Percentiles rank a stretch among this genome's conserved stretches.
phyloP scores from a whole-genome alignment of 768 basidiomycete genomes.

The Pleurotus sapidus region DNA sequence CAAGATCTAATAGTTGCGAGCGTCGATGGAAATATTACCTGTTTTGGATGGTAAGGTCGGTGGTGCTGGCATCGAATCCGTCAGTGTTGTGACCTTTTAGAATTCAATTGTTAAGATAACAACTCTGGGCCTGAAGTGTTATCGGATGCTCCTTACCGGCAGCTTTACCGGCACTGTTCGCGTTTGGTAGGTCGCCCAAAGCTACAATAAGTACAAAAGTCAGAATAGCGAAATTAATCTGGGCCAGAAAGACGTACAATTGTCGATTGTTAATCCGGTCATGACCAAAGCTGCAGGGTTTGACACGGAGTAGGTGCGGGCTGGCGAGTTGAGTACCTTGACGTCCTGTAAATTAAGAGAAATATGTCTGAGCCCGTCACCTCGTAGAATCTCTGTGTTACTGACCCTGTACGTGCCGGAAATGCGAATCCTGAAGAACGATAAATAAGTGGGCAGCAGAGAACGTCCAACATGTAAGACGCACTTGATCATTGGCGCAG shows the following conservation, averaged over 20 bases:
- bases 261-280: slow-evolving; percentile 46
- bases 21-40: slow-evolving; percentile 23
- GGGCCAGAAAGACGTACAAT: slow-evolving; percentile 37
- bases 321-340: slow-evolving; percentile 38
- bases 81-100: slow-evolving; percentile 44
- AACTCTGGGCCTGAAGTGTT: no score
- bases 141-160: slow-evolving; percentile 27
- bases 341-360: slow-evolving; percentile 31
- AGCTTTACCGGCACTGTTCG: slow-evolving; percentile 42
- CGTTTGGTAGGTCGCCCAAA: slow-evolving; percentile 48
- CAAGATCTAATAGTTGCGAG: neutral
- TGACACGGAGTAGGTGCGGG: slow-evolving; percentile 34
- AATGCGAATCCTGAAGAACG: slow-evolving; percentile 28
- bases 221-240: no score
- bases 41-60: slow-evolving; percentile 35
- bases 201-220: slow-evolving; percentile 28
- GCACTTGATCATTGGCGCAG: slow-evolving; percentile 43
- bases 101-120: neutral
- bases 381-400: neutral
- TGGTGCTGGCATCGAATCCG: slow-evolving; percentile 42
- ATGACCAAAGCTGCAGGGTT: slow-evolving; percentile 40
- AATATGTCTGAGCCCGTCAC: slow-evolving; percentile 7
- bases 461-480: neutral
- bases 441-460: neutral
- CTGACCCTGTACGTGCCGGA: slow-evolving; percentile 33